Evolutionary conservation across 768 basidiomycete species (phyloP).

Genomic region (Trametes elegans): DNA sequence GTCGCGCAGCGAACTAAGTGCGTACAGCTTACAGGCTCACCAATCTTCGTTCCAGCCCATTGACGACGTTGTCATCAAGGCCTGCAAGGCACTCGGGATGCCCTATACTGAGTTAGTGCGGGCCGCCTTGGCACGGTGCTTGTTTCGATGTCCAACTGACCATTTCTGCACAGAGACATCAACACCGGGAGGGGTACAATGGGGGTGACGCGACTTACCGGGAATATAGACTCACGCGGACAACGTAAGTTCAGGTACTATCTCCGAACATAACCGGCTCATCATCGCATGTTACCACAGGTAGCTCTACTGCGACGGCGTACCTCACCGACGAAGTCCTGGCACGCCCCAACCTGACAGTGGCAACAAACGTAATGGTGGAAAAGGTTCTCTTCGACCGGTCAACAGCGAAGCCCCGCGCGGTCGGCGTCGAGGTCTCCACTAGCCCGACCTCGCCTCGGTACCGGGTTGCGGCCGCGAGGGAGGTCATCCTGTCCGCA

Average conservation of each 20-base stretch:
- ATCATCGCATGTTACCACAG: not conserved
- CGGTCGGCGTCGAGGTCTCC: conserved; percentile 40
- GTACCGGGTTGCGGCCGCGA: conserved; percentile 46
- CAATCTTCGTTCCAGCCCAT: too few species aligned
- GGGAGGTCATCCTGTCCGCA: conserved; percentile 54
- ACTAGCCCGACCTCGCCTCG: conserved; percentile 39
- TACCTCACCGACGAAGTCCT: conserved; percentile 63
- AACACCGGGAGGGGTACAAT: not conserved
- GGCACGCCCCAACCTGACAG: conserved; percentile 57
- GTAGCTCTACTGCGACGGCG: conserved; percentile 50
- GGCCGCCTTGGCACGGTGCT: too few species aligned
- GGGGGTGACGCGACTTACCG: conserved; percentile 5
- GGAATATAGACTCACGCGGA: not conserved
- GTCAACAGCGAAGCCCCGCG: conserved; percentile 36
- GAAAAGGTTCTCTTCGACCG: conserved; percentile 55
- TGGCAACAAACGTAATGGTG: conserved; percentile 51
- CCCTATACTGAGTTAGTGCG: conserved; percentile 10
- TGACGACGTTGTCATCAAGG: not conserved
- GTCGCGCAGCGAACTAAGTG: not conserved
- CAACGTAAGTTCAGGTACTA: conserved; percentile 15
- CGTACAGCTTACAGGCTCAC: conserved; percentile 48
- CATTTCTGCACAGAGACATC: too few species aligned
- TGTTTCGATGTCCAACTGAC: too few species aligned
- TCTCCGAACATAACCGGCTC: conserved; percentile 32
- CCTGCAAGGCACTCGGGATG: conserved; percentile 16